Evolutionary conservation across 2,329 filamentous ascomycete species (phyloP).

Genomic region (Apiospora pterosperma): DNA sequence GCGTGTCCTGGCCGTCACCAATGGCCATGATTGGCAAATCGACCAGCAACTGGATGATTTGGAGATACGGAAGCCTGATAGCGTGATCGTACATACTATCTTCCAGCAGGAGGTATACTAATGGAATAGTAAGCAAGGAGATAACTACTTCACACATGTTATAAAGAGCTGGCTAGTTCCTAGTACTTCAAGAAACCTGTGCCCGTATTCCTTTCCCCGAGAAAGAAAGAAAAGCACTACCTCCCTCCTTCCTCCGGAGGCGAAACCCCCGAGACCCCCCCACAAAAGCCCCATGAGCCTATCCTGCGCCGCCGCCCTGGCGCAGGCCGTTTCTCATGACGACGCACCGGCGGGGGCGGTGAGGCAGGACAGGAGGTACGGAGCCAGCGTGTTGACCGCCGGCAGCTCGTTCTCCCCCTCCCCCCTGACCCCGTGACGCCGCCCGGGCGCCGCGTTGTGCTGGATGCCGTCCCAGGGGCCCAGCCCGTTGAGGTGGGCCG

Average conservation of each 20-base stretch:
- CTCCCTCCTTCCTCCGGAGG: not conserved
- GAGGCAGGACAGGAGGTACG: conserved; percentile 51
- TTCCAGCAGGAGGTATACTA: too few relatives aligned
- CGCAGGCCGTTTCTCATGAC: conserved; percentile 52
- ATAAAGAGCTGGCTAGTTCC: too few relatives aligned
- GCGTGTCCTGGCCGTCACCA: too few relatives aligned
- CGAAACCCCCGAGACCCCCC: not conserved
- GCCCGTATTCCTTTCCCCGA: too few relatives aligned
- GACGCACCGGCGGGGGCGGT: conserved; percentile 41
- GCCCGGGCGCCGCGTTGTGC: conserved; percentile 51
- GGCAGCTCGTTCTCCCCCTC: conserved; percentile 31
- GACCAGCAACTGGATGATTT: too few relatives aligned
- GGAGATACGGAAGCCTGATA: too few relatives aligned
- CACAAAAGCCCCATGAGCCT: not conserved
- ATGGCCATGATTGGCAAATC: too few relatives aligned
- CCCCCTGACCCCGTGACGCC: conserved; percentile 16
- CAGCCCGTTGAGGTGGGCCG: conserved; percentile 34
- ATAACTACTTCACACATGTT: too few relatives aligned
- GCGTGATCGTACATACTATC: too few relatives aligned
- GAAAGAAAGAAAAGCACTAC: too few relatives aligned
- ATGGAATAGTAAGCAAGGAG: too few relatives aligned
- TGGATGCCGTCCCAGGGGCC: conserved; percentile 48
- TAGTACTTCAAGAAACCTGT: too few relatives aligned
- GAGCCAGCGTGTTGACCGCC: conserved; percentile 54
- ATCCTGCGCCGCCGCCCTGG: conserved; percentile 32